These are phyloP conservation scores for Trichopus zeylanicus DNA, from an alignment of 116 monocot genomes.

Conservation along the genomic window DNA sequence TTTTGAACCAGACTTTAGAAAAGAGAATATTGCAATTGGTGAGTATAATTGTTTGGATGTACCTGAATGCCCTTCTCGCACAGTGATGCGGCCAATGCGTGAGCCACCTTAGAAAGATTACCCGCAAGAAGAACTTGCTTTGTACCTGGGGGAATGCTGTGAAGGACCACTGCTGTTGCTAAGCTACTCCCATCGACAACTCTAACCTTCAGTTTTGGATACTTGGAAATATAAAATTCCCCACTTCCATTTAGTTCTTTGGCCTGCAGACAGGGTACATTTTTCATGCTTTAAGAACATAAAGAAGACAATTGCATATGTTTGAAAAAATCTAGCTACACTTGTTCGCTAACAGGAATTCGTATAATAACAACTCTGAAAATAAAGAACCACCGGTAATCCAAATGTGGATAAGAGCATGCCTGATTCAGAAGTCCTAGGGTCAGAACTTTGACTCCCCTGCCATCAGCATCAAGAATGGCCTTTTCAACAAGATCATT, in stretches of 20 bases:
- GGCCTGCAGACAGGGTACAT: constrained; percentile 47
- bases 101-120: constrained; percentile 43
- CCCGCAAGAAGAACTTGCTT: constrained; percentile 58
- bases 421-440: constrained; percentile 63
- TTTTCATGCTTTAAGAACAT: too few relatives aligned
- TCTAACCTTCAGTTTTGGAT: constrained; percentile 67
- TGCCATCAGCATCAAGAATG: constrained; percentile 52
- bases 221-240: constrained; percentile 52
- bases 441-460: constrained; percentile 56
- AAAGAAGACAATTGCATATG: too few relatives aligned
- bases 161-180: constrained; percentile 65
- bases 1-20: too few relatives aligned
- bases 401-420: constrained; percentile 1
- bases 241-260: constrained; percentile 65
- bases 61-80: constrained; percentile 69
- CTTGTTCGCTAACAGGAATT: too few relatives aligned
- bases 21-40: too few relatives aligned
- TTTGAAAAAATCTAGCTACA: too few relatives aligned
- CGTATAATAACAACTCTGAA: neutral
- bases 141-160: constrained; percentile 57
- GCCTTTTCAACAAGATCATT: constrained; percentile 56
- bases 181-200: constrained; percentile 83
- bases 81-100: constrained; percentile 31
- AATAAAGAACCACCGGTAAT: too few relatives aligned
- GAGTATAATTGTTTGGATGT: too few relatives aligned